These are phyloP conservation scores for Sorghum bicolor DNA, from an alignment of 176 grass and related monocot species.

Conservation along the genomic window Sorghum_bicolor_NCBIv3 NC_012877.2:3164501-3165000, in stretches of 20 bases:
- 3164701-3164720: not conserved
- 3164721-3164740: no score
- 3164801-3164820: not conserved
- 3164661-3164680: conserved; percentile 7
- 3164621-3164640: not conserved
- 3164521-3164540: not conserved
- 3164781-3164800: not conserved
- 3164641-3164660: conserved; percentile 30
- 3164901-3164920: conserved; percentile 42
- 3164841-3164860: conserved; percentile 28
- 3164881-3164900: conserved; percentile 53
- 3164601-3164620: not conserved
- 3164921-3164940: conserved; percentile 40
- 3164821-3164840: not conserved
- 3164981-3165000: conserved; percentile 68
- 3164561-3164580: not conserved
- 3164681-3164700: not conserved
- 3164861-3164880: conserved; percentile 68
- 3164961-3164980: conserved; percentile 61
- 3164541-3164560: not conserved
- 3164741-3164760: not conserved
- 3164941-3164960: conserved; percentile 77
- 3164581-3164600: no score
- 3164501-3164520: not conserved
- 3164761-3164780: not conserved